phyloP scores from a whole-genome alignment of 305 asterid species.

The Striga hermonthica region DNA sequence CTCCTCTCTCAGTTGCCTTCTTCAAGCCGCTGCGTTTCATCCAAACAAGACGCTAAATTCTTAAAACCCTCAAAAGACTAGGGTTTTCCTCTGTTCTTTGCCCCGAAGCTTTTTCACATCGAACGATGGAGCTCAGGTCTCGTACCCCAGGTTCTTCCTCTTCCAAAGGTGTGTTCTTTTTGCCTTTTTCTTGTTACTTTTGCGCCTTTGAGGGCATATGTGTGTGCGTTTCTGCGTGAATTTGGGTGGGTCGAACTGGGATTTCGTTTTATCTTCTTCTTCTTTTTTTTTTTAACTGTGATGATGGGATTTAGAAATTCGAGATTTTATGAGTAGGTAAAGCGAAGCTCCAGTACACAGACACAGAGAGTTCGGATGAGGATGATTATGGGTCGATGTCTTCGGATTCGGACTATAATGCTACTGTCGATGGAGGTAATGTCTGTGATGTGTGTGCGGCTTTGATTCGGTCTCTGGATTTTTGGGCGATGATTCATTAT shows the following conservation, averaged over 20 bases:
- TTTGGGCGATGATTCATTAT: not conserved
- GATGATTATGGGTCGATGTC: constrained; percentile 32
- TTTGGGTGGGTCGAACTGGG: constrained; percentile 2
- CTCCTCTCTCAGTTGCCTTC: not conserved
- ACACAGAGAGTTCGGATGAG: constrained; percentile 46
- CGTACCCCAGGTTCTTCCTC: constrained; percentile 39
- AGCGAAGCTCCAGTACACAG: constrained; percentile 32
- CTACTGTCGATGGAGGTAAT: constrained; percentile 44
- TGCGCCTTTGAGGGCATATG: not conserved
- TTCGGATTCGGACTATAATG: constrained; percentile 50
- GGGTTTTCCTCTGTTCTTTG: not conserved
- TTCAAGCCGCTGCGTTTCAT: constrained; percentile 27
- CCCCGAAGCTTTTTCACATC: not conserved
- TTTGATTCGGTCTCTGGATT: not conserved
- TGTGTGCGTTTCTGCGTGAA: not conserved
- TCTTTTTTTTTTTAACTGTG: constrained; percentile 12
- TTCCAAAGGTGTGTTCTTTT: constrained; percentile 39
- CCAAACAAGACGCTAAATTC: constrained; percentile 12
- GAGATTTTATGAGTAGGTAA: constrained; percentile 44
- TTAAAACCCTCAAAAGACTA: constrained; percentile 39
- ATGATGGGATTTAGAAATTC: not conserved
- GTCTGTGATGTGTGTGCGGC: constrained; percentile 14
- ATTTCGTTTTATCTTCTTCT: constrained; percentile 16
- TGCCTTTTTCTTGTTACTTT: not conserved
- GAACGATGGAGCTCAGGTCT: constrained; percentile 61